Conservation (phyloP, 768 basidiomycete species). For the Mrakia gelida region DNA sequence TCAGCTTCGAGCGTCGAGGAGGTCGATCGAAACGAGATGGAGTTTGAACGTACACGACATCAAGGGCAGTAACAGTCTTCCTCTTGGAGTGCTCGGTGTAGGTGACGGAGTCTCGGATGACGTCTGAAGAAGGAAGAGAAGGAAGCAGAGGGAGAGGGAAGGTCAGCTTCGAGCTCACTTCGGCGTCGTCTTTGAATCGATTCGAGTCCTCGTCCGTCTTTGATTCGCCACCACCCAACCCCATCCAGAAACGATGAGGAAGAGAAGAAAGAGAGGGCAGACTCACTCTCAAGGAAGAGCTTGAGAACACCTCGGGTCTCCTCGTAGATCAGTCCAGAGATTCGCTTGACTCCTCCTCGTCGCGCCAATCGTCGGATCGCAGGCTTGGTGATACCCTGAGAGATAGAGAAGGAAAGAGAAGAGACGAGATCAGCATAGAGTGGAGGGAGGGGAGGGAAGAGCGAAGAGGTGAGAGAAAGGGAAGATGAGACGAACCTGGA, state of each 20-base stretch:
- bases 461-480: not conserved
- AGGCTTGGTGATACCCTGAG: conserved; percentile 74
- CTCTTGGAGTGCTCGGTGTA: conserved; percentile 98
- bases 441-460: not conserved
- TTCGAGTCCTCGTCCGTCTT: too few species aligned
- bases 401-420: conserved; percentile 68
- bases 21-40: too few species aligned
- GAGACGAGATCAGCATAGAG: conserved; percentile 74
- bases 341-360: conserved; percentile 97
- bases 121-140: conserved; percentile 53
- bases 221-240: too few species aligned
- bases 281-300: conserved; percentile 74
- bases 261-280: not conserved
- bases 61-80: conserved; percentile 87
- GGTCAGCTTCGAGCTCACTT: conserved; percentile 47
- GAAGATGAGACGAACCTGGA: conserved; percentile 24
- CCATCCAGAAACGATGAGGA: too few species aligned
- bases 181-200: too few species aligned
- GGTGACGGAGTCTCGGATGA: conserved; percentile 94
- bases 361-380: conserved; percentile 90
- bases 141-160: conserved; percentile 67
- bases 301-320: conserved; percentile 94
- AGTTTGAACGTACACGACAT: conserved; percentile 52
- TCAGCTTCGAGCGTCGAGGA: too few species aligned
- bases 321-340: conserved; percentile 74